Base-by-base conservation (phyloP, 345 rosid species). In the Carallia pectinifolia region DNA sequence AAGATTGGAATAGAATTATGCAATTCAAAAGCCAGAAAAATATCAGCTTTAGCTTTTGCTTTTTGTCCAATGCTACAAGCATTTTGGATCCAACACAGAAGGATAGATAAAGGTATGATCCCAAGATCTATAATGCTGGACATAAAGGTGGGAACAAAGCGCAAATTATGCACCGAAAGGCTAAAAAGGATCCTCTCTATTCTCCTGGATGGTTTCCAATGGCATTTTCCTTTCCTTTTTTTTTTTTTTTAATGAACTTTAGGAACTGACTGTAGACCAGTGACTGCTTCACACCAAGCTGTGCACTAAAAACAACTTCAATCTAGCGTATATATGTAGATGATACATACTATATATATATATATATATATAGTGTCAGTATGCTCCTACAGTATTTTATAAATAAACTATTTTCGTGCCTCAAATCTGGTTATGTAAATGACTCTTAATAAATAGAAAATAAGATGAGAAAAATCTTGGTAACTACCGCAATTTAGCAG, bases 161-260 rank as follows among this genome's bases (percentile, higher is more conserved):
- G 81, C 78, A 80, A 87, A 71, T 74, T 77, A 76, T 84, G 89
- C 89, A 87, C 87, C 88, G 84, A 85, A 90, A 88, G 87, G 79
- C 86, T 76, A 81, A 12, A 65, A 75, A 74, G 73, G 73, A 62
- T 39, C 31, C 53, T 71, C 27, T 50, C 38, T 68, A 58, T n/a
- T 48, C 61, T 62, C 62, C 70, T 58, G 75, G 62, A 71, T 68
- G 85, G 83, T 77, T 83, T 81, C 85, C 87, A 50, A 81, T 33
- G 82, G 62, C 63, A 65, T 77, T 69, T 80, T 65, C 8, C 23
- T 23, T 23, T 23, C 23, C 23, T 23, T 23, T 23, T 23, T 23
- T 23, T 23, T 23, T 34, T 37, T 7, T 40, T 9, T 40, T 10
- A 2, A 8, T 40, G 38, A 64, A 77, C 76, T 79, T 77, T 60